phyloP scores from a whole-genome alignment of 371 early-diverging fungal species.

The Mucor racemosus region DNA sequence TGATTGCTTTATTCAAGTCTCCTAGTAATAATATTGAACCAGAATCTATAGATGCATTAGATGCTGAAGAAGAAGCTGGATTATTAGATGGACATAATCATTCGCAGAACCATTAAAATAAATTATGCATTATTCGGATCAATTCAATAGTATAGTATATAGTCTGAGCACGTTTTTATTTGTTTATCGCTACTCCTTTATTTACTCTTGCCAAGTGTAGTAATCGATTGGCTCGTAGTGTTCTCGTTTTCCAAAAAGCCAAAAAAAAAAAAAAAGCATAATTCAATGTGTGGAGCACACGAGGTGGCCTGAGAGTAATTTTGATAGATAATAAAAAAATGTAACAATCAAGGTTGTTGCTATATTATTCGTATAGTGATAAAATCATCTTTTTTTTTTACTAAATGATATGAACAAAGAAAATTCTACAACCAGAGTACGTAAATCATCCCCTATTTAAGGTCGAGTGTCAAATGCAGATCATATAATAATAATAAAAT shows the following conservation, averaged over 20 bases:
- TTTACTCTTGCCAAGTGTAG: not conserved
- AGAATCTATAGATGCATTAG: conserved; percentile 18
- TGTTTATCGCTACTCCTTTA: conserved; percentile 2
- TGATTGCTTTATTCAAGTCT: conserved; percentile 22
- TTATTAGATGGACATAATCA: conserved; percentile 21
- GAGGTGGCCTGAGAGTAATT: conserved; percentile 18
- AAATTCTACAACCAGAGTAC: not conserved
- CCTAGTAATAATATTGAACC: conserved; percentile 25
- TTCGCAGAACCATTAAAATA: conserved; percentile 1
- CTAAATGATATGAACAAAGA: not conserved
- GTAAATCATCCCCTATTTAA: conserved; percentile 3
- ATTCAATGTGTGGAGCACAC: conserved; percentile 18
- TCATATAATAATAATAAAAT: conserved; percentile 3
- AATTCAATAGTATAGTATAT: not conserved
- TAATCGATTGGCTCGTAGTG: not conserved
- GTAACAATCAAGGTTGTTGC: conserved; percentile 4
- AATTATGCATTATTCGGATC: conserved; percentile 9
- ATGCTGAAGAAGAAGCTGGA: conserved; percentile 26
- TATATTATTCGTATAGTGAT: not conserved
- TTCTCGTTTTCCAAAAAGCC: not conserved
- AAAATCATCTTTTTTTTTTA: not conserved
- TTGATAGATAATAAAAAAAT: not conserved
- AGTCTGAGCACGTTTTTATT: conserved; percentile 12
- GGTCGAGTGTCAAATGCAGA: conserved; percentile 11
- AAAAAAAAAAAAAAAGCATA: not conserved